Conservation (phyloP, 306 rosid species). For the Trichosanthes cucumerina region DNA sequence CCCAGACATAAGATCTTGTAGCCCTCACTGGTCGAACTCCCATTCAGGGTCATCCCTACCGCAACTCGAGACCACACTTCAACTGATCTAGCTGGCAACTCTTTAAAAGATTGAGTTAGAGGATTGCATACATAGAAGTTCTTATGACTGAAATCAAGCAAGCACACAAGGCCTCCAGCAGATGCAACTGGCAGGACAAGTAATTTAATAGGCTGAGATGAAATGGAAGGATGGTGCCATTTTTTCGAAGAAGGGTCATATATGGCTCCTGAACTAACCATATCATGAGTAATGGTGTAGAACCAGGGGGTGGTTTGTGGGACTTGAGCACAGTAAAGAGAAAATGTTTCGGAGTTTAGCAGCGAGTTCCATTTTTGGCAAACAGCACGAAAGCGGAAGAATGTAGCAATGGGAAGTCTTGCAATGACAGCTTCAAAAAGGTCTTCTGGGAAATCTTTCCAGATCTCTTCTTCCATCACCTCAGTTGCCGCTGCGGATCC, state of each 20-base stretch:
- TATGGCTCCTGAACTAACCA: conserved; percentile 64
- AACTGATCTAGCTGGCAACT: conserved; percentile 70
- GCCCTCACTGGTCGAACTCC: conserved; percentile 36
- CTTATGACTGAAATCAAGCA: conserved; percentile 53
- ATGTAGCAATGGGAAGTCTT: conserved; percentile 66
- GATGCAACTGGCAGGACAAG: conserved; percentile 76
- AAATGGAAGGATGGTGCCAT: conserved; percentile 70
- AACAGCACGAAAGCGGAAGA: conserved; percentile 73
- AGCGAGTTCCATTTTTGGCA: conserved; percentile 75
- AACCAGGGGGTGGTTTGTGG: conserved; percentile 69
- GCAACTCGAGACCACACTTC: conserved; percentile 64
- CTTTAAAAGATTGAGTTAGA: conserved; percentile 70
- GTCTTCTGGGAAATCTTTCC: conserved; percentile 89
- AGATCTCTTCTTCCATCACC: conserved; percentile 60
- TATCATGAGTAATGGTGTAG: conserved; percentile 65
- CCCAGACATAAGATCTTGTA: conserved; percentile 77
- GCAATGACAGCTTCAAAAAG: conserved; percentile 74
- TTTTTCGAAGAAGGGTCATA: conserved; percentile 80
- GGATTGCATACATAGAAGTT: conserved; percentile 87
- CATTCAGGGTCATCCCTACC: conserved; percentile 70
- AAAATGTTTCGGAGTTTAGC: conserved; percentile 60
- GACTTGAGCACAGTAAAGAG: conserved; percentile 52
- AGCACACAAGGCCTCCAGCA: conserved; percentile 89
- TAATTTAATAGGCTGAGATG: conserved; percentile 40
- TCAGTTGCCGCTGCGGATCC: conserved; percentile 33